Conservation (phyloP, 1,139 yeast genomes). For the Nakaseomyces nivariensis region DNA sequence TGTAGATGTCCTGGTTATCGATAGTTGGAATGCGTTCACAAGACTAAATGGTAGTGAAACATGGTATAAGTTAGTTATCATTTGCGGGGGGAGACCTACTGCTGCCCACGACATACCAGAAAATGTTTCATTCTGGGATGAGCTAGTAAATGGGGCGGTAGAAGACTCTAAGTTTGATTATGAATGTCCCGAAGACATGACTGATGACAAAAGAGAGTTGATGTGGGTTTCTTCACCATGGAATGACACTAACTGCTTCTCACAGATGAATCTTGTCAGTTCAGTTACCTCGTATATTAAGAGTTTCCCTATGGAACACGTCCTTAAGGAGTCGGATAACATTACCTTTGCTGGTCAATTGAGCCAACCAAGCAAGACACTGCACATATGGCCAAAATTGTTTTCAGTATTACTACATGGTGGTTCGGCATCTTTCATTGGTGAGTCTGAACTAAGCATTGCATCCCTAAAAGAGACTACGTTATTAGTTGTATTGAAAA, state of each 20-base stretch:
- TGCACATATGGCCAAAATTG: conserved; percentile 29
- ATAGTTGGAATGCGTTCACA: conserved; percentile 19
- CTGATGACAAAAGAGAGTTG: conserved; percentile 27
- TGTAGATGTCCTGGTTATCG: conserved; percentile 28
- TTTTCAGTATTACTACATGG: conserved; percentile 30
- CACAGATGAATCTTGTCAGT: conserved; percentile 55
- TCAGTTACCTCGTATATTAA: conserved; percentile 53
- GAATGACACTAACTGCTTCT: conserved; percentile 32
- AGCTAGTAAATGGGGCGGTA: conserved; percentile 16
- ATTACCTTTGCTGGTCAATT: conserved; percentile 33
- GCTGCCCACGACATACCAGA: conserved; percentile 4
- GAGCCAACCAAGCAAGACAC: conserved; percentile 11
- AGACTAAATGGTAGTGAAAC: conserved; percentile 20
- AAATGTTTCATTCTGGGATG: conserved; percentile 24
- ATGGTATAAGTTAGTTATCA: conserved; percentile 30
- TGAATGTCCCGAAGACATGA: conserved; percentile 31
- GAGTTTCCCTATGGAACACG: conserved; percentile 43
- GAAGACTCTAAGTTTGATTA: conserved; percentile 21
- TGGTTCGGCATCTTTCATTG: conserved; percentile 26
- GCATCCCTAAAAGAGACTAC: conserved; percentile 12
- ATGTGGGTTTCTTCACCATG: conserved; percentile 15
- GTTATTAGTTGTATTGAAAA: conserved; percentile 13
- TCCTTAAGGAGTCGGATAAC: conserved; percentile 35
- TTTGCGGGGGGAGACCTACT: conserved; percentile 19
- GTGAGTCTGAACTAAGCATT: background rate